These are phyloP conservation scores for Angophora floribunda DNA, from an alignment of 345 rosid species.

Conservation along the genomic window DNA sequence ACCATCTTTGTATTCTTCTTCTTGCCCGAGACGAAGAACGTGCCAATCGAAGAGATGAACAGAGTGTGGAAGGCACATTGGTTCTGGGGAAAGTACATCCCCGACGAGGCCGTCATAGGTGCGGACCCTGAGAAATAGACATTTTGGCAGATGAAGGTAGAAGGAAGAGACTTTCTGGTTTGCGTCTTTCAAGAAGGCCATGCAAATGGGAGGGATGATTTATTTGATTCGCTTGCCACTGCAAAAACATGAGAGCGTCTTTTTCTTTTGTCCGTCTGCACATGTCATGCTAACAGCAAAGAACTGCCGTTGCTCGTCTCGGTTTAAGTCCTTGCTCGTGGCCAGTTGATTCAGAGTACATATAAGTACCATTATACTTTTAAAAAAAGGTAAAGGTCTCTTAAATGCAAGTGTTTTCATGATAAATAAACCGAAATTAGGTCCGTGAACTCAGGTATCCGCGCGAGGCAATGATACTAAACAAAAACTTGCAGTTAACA, in stretches of 20 bases:
- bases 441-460: not conserved
- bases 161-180: not conserved
- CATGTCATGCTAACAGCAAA: not conserved
- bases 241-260: not conserved
- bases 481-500: not conserved
- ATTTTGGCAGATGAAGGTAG: not conserved
- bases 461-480: not conserved
- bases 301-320: not conserved
- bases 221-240: not conserved
- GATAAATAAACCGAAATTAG: not conserved
- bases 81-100: constrained; percentile 37
- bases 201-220: not conserved
- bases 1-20: constrained; percentile 25
- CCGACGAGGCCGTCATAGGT: constrained; percentile 6
- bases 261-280: not conserved
- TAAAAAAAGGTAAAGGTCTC: not conserved
- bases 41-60: constrained; percentile 43
- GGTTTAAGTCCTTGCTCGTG: not conserved
- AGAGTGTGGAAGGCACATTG: constrained; percentile 38
- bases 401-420: not conserved
- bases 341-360: too few species aligned
- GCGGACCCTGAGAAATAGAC: not conserved
- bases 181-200: not conserved
- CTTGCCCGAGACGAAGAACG: constrained; percentile 37
- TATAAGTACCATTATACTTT: not conserved